Base-by-base conservation (phyloP, 371 early-diverging fungal genomes). In the Haplosporangium sp. region DNA sequence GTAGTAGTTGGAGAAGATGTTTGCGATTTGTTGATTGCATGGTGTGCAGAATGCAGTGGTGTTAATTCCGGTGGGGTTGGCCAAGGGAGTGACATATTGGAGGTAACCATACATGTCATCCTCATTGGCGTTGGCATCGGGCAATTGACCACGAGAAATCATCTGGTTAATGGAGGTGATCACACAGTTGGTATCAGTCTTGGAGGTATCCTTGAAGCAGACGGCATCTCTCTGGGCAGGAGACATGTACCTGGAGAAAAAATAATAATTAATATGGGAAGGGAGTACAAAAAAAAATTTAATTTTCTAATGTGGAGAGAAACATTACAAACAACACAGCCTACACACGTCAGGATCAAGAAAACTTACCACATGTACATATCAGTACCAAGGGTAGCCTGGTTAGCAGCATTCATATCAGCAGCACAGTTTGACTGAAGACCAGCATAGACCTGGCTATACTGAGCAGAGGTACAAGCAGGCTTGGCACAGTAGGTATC, bases 11-110 rank as follows among this genome's bases (percentile, higher is more conserved):
- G 72, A 68, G 57, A 81, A 81, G 69, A 81, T 63, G 75, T 81
- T 81, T 68, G 81, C 81, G 40, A 81, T 69, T 61, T 71, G 55
- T 47, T 81, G 69, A 65, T 81, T 81, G 66, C 81, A 81, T 17
- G 65, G 0, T 2, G 81, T 68, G 65, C 81, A 81, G 72, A 81
- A 66, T 2, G 52, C 52, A 17, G 47, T 70, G 38, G 56, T 65
- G 60, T 71, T 65, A 45, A 59, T 68, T 39, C 38, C 47, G 42
- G 39, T 61, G 52, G 65, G 40, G 7, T 52, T 56, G 61, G 53
- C 7, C 64, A 81, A 38, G 39, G 81, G 81, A 52, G 75, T 74
- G 35, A 81, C 81, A 47, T 71, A 74, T 50, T 81, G 81, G 13
- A 81, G 40, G 72, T 81, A 81, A 4, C 72, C 72, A 55, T 71